These are phyloP conservation scores for Pythium sp. DNA, from an alignment of 352 stramenopile genomes.

Conservation along the genomic window DNA sequence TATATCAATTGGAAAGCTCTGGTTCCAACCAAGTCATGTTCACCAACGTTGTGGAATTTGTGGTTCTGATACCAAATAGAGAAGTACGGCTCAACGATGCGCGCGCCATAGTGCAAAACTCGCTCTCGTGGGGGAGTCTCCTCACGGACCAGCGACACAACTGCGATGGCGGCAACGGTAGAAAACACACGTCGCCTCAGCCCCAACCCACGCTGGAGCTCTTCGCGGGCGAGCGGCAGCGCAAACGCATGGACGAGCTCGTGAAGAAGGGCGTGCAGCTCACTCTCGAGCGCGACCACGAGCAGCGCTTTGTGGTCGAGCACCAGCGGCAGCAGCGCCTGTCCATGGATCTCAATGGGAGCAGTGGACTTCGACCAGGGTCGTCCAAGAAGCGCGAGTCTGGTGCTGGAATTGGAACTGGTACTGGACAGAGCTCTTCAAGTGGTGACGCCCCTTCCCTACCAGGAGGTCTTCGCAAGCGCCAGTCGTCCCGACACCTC, in stretches of 20 bases:
- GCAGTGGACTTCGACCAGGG: background rate
- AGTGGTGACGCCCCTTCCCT: background rate
- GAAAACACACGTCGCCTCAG: background rate
- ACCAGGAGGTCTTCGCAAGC: background rate
- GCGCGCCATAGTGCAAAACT: constrained; percentile 67
- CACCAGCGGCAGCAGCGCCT: constrained; percentile 39
- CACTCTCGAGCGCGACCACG: constrained; percentile 63
- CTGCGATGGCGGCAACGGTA: background rate
- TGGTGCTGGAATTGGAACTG: background rate
- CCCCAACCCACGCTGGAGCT: constrained; percentile 30
- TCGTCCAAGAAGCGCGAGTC: constrained; percentile 26
- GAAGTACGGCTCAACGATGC: constrained; percentile 69
- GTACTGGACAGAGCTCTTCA: background rate
- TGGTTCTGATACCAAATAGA: constrained; percentile 2
- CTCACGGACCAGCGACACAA: constrained; percentile 20
- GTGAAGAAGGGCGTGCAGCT: constrained; percentile 58
- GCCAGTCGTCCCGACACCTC: constrained; percentile 8
- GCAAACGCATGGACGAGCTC: constrained; percentile 52
- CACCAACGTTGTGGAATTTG: too few species aligned
- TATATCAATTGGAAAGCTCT: background rate
- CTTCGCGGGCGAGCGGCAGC: constrained; percentile 32
- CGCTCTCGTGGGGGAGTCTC: constrained; percentile 32
- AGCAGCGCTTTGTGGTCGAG: constrained; percentile 47
- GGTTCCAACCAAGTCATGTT: background rate
- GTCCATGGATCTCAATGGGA: constrained; percentile 16